Evolutionary conservation across 2,329 filamentous ascomycete species (phyloP).

Genomic region (Dichotomopilus funicola): DNA sequence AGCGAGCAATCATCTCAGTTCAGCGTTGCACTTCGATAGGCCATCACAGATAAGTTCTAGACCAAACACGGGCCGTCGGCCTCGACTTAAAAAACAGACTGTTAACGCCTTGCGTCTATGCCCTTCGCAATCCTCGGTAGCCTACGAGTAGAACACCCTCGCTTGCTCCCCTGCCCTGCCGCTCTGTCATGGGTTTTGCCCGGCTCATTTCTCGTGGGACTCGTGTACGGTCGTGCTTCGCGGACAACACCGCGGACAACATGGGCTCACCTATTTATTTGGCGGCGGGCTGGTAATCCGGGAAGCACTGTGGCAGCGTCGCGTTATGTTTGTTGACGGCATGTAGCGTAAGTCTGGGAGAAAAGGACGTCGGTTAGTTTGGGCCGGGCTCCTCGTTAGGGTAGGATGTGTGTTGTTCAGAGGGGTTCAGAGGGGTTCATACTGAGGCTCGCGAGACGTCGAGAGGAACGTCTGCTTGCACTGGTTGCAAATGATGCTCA

Average conservation of each 20-base stretch:
- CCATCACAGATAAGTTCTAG: too few species aligned
- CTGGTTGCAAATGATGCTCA: slow-evolving; percentile 67
- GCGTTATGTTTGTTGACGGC: slow-evolving; percentile 73
- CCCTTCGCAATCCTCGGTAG: neutral
- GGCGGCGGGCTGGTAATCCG: slow-evolving; percentile 34
- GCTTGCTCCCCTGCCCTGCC: too few species aligned
- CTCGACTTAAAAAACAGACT: slow-evolving; percentile 4
- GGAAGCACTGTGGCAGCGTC: slow-evolving; percentile 65
- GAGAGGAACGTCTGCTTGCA: slow-evolving; percentile 76
- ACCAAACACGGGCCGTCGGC: neutral
- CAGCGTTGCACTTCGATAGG: neutral
- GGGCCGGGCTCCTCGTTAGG: neutral
- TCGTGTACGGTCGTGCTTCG: slow-evolving; percentile 10
- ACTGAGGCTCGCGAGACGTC: slow-evolving; percentile 68
- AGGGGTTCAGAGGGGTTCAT: slow-evolving; percentile 28
- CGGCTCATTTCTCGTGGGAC: slow-evolving; percentile 7
- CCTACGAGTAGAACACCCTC: too few species aligned
- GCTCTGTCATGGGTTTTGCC: too few species aligned
- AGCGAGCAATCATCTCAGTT: neutral
- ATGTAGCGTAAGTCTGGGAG: slow-evolving; percentile 59
- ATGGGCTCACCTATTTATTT: slow-evolving; percentile 7
- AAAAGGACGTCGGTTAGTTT: neutral
- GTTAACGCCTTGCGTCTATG: slow-evolving; percentile 11
- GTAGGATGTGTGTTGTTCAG: neutral
- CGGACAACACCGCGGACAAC: neutral